Conservation (phyloP, 495 filamentous ascomycete genomes). For the Hypomontagnella submonticulosa region DNA sequence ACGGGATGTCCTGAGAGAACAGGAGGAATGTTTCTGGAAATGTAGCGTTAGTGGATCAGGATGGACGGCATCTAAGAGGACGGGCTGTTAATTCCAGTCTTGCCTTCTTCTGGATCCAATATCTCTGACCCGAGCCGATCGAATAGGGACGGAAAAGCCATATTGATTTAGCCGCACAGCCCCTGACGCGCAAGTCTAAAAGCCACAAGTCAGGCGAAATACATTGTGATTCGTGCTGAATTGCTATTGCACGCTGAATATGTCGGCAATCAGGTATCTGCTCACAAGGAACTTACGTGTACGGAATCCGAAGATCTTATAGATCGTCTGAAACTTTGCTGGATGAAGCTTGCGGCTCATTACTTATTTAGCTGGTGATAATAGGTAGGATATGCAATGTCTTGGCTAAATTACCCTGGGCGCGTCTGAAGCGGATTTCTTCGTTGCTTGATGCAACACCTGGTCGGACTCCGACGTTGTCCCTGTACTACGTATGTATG, state of each 20-base stretch:
- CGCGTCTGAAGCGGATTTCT: slow-evolving; percentile 11
- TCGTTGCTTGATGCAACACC: slow-evolving; percentile 6
- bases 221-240: slow-evolving; percentile 23
- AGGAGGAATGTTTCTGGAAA: slow-evolving; percentile 82
- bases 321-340: slow-evolving; percentile 35
- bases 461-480: slow-evolving; percentile 23
- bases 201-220: slow-evolving; percentile 31
- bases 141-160: slow-evolving; percentile 53
- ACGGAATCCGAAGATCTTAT: slow-evolving; percentile 22
- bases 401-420: slow-evolving; percentile 36
- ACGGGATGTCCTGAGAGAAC: slow-evolving; percentile 79
- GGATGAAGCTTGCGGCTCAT: slow-evolving; percentile 36
- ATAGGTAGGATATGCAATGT: slow-evolving; percentile 28
- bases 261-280: slow-evolving; percentile 24
- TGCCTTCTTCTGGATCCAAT: slow-evolving; percentile 73
- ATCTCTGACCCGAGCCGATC: slow-evolving; percentile 60
- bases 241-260: slow-evolving; percentile 12
- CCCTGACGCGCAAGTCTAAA: slow-evolving; percentile 33
- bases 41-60: slow-evolving; percentile 16
- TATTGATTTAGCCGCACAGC: slow-evolving; percentile 36
- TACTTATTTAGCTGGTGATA: slow-evolving; percentile 1
- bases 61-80: slow-evolving; percentile 21
- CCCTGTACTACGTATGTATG: no score
- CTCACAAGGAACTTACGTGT: slow-evolving; percentile 31
- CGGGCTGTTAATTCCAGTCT: slow-evolving; percentile 20